Evolutionary conservation across 345 rosid genomes (phyloP).

Genomic region (Salix purpurea): DNA sequence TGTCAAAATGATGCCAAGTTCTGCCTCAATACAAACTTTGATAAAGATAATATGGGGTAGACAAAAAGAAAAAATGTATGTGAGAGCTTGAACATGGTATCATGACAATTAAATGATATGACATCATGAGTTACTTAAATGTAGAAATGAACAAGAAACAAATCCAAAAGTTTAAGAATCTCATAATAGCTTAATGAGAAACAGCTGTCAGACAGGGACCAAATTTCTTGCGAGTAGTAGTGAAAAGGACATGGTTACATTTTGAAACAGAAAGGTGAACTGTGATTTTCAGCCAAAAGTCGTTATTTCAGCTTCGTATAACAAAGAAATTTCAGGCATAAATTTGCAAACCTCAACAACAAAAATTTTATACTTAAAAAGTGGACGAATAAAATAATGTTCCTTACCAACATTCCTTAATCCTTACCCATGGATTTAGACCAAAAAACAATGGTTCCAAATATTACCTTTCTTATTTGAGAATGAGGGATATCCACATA

Average conservation of each 20-base stretch:
- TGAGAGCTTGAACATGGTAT: neutral
- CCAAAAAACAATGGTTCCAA: neutral
- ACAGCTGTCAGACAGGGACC: neutral
- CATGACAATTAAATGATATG: neutral
- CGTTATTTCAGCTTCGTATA: neutral
- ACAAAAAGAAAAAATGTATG: neutral
- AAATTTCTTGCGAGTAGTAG: neutral
- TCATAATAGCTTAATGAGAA: neutral
- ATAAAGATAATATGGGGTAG: neutral
- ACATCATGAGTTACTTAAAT: neutral
- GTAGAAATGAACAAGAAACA: neutral
- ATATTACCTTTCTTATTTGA: constrained; percentile 83
- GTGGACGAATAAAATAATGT: neutral
- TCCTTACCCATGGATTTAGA: neutral
- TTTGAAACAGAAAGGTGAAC: neutral
- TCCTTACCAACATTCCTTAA: neutral
- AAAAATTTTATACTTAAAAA: neutral
- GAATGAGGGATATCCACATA: constrained; percentile 86
- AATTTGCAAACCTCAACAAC: neutral
- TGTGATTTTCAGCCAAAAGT: neutral
- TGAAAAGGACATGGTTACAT: neutral
- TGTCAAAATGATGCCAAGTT: constrained; percentile 33
- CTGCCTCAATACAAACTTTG: constrained; percentile 6
- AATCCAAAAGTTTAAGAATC: neutral
- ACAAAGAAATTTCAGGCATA: neutral